These are phyloP conservation scores for Lasiosphaeris hirsuta DNA, from an alignment of 495 filamentous ascomycete genomes.

Conservation along the genomic window DNA sequence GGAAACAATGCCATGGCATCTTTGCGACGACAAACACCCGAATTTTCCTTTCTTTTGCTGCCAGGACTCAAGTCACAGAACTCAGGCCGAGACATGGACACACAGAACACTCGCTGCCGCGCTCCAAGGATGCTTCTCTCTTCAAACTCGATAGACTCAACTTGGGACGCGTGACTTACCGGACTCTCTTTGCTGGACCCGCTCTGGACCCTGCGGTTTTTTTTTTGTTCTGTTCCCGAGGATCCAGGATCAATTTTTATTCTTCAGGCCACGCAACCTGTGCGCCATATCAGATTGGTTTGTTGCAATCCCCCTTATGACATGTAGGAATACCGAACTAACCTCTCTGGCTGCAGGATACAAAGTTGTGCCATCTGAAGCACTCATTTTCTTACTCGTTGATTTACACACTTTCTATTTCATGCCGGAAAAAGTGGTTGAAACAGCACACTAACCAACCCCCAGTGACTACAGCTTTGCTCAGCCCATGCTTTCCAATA, in stretches of 20 bases:
- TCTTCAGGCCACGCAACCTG: constrained; percentile 1
- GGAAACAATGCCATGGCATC: not conserved
- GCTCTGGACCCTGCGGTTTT: constrained; percentile 32
- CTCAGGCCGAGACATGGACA: constrained; percentile 8
- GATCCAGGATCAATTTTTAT: constrained; percentile 7
- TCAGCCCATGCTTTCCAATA: constrained; percentile 46
- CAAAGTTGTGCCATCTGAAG: constrained; percentile 48
- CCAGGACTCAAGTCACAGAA: not conserved
- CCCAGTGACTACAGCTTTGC: constrained; percentile 51
- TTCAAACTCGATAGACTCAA: not conserved
- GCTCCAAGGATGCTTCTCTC: not conserved
- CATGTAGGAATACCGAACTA: constrained; percentile 16
- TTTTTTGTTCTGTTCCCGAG: constrained; percentile 12
- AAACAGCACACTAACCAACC: constrained; percentile 50
- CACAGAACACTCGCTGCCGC: constrained; percentile 8
- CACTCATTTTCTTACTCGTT: constrained; percentile 21
- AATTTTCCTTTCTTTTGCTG: constrained; percentile 2
- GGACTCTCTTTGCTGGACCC: constrained; percentile 13
- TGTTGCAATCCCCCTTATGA: constrained; percentile 14
- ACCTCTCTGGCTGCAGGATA: constrained; percentile 30
- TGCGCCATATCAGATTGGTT: constrained; percentile 20
- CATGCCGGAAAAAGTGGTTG: constrained; percentile 25
- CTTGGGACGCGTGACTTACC: constrained; percentile 3
- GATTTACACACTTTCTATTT: constrained; percentile 33
- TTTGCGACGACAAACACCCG: constrained; percentile 4